Base-by-base conservation (phyloP, 2,329 filamentous ascomycete species). In the Diaporthe sp. region DNA sequence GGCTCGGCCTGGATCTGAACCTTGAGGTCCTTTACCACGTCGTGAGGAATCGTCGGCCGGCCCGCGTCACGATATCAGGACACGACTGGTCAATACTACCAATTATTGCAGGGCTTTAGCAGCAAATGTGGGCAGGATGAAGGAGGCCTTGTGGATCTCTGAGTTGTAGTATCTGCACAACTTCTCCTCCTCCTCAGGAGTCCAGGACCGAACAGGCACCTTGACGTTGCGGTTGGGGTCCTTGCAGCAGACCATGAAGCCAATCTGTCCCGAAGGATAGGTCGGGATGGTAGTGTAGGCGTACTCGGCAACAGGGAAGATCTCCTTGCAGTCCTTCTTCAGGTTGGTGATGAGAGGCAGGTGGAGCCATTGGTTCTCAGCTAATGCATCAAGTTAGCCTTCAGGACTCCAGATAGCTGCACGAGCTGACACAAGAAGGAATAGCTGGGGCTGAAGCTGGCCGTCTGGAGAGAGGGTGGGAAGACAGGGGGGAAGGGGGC, bases 231-330 rank as follows among this genome's bases (percentile, higher is more conserved):
- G 92, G 83, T 87, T 92, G 84, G 92, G 88, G 84, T 98, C 96
- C 92, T 99, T 98, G 93, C 91, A 94, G 93, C 97, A 98, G 84
- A 99, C 95, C 96, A 99, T 98, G 93, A 99, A 99, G 84, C 97
- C 97, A 83, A 99, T 99, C 90, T 99, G 97, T 84, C 97, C 97
- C 75, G 95, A 98, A 80, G 97, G 97, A 90, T 99, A 99, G 84
- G 97, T 99, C 76, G 97, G 97, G 86, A 99, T 99, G 82, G 96
- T 98, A 83, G 96, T 98, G 92, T 98, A 99, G 81, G 94, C 97
- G 88, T 98, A 99, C 89, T 99, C 97, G 85, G 94, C 97, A 78
- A 95, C 94, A 79, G 97, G 96, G 93, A 99, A 99, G 86, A 99
- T 94, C 86, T 97, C 94, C 86, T 94, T 94, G 94, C 96, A 98